Conservation (phyloP, 176 grass and related monocot genomes). For the Musa schizocarpa region DNA sequence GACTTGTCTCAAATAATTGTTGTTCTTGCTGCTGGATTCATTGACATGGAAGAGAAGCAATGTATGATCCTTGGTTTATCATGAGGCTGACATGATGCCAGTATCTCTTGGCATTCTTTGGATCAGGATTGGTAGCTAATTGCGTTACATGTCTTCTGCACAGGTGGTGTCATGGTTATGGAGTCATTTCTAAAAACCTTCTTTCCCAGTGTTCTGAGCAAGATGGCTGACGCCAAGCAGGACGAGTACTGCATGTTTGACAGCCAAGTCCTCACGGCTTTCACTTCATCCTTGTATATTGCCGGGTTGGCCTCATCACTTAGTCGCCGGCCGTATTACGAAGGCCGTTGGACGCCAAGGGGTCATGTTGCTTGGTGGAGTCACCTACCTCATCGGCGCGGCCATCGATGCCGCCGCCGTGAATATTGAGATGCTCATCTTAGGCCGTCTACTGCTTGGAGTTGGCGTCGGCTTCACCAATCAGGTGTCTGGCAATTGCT, state of each 20-base stretch:
- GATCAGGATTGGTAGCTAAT: no score
- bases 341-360: constrained; percentile 44
- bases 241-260: constrained; percentile 70
- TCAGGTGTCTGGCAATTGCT: constrained; percentile 32
- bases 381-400: constrained; percentile 51
- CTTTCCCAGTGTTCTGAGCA: constrained; percentile 49
- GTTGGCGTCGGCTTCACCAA: constrained; percentile 81
- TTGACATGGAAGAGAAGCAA: not conserved
- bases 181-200: constrained; percentile 53
- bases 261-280: constrained; percentile 62
- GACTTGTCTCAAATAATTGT: not conserved
- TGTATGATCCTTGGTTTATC: not conserved
- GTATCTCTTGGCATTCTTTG: no score
- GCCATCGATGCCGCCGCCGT: constrained; percentile 47
- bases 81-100: no score
- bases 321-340: constrained; percentile 45
- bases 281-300: constrained; percentile 77
- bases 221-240: constrained; percentile 26
- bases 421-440: constrained; percentile 79
- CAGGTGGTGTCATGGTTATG: constrained; percentile 51
- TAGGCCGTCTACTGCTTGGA: constrained; percentile 69
- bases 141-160: not conserved
- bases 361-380: constrained; percentile 62
- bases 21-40: not conserved
- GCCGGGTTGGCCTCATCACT: constrained; percentile 55